Evolutionary conservation across 495 filamentous ascomycete genomes (phyloP).

Genomic region (Daldinia caldariorum): DNA sequence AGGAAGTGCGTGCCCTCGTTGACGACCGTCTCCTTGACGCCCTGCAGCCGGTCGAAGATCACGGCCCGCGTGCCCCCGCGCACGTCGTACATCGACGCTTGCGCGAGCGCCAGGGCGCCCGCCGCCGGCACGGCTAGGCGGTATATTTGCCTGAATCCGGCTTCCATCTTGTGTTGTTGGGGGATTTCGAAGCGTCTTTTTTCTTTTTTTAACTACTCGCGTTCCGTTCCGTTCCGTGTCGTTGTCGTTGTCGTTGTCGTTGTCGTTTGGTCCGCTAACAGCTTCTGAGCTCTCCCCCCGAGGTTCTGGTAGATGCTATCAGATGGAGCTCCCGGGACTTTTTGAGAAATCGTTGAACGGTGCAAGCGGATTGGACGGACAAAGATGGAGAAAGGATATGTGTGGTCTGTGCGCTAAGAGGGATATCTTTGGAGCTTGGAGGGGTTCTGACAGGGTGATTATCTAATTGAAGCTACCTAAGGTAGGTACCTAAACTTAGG

Average conservation of each 20-base stretch:
- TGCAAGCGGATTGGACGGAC: not conserved
- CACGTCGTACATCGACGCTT: conserved; percentile 94
- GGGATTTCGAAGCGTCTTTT: not conserved
- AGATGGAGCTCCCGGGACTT: conserved; percentile 28
- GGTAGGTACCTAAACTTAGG: no score
- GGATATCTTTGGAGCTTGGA: not conserved
- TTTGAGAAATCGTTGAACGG: conserved; percentile 19
- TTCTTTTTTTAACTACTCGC: not conserved
- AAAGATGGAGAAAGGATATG: not conserved
- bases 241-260: not conserved
- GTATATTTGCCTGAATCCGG: conserved; percentile 59
- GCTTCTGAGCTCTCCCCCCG: conserved; percentile 3
- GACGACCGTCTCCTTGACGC: conserved; percentile 90
- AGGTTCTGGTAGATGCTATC: conserved; percentile 1
- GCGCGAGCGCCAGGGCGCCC: conserved; percentile 65
- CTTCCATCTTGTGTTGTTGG: conserved; percentile 39
- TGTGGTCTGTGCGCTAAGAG: not conserved
- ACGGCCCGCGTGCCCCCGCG: conserved; percentile 92
- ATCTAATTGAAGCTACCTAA: not conserved
- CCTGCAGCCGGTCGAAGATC: conserved; percentile 95
- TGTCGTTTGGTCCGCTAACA: not conserved
- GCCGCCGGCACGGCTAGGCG: conserved; percentile 76
- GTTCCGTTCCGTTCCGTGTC: conserved; percentile 1
- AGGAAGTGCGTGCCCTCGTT: conserved; percentile 98
- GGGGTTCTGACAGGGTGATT: not conserved